These are phyloP conservation scores for Quercus ilex DNA, from an alignment of 306 rosid genomes.

Conservation along the genomic window DNA sequence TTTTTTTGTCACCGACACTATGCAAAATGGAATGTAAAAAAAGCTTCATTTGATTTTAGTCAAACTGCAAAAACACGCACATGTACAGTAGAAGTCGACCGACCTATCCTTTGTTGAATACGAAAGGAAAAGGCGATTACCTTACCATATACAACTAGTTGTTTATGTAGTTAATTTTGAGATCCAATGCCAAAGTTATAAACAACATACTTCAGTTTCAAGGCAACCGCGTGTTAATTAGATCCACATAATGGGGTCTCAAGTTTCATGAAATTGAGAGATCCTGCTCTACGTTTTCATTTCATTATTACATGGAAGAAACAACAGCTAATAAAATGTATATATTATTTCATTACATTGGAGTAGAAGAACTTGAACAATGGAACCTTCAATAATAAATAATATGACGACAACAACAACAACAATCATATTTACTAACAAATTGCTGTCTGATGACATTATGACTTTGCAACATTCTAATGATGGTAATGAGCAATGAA, in stretches of 20 bases:
- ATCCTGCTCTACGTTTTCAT: neutral
- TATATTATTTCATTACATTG: neutral
- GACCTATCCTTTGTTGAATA: neutral
- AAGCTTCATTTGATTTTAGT: neutral
- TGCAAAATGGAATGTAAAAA: neutral
- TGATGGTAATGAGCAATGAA: neutral
- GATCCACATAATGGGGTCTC: neutral
- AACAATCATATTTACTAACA: neutral
- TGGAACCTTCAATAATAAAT: neutral
- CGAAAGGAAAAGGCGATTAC: neutral
- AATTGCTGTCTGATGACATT: neutral
- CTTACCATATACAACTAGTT: no score
- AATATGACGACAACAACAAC: neutral
- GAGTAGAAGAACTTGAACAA: neutral
- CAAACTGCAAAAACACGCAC: no score
- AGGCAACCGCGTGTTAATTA: neutral
- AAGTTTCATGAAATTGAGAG: neutral
- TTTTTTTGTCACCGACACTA: constrained; percentile 6
- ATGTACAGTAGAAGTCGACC: no score
- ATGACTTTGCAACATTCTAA: neutral
- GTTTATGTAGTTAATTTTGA: no score
- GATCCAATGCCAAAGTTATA: neutral
- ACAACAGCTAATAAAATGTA: neutral
- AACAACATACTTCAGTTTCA: neutral
- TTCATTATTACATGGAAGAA: neutral